Conservation (phyloP, 164 flowering plant species). For the Protea cynaroides region DNA sequence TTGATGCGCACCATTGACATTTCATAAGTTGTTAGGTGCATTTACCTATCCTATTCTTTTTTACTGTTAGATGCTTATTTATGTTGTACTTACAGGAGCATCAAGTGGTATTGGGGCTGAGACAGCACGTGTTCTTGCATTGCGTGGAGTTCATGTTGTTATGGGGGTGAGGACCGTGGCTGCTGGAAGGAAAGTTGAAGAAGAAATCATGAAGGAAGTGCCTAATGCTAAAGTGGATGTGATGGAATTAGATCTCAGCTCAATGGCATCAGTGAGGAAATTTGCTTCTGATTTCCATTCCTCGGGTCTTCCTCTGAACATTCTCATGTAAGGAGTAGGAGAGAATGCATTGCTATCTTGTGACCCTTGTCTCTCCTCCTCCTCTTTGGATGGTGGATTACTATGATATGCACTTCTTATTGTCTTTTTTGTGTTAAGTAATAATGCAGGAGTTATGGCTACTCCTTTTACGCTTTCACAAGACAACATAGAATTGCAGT, state of each 20-base stretch:
- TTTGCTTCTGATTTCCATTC: constrained; percentile 56
- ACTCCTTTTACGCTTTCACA: constrained; percentile 55
- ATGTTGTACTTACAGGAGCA: constrained; percentile 46
- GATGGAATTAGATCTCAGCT: constrained; percentile 37
- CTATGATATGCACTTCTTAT: neutral
- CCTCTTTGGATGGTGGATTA: neutral
- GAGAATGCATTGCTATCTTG: neutral
- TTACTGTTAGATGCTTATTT: too few relatives aligned
- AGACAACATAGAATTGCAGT: constrained; percentile 64
- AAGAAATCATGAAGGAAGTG: constrained; percentile 46
- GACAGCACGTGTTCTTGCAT: constrained; percentile 42
- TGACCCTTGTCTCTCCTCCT: neutral
- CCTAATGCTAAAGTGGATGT: constrained; percentile 64
- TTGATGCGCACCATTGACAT: too few relatives aligned
- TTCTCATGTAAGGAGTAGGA: constrained; percentile 49
- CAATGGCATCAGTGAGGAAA: constrained; percentile 12
- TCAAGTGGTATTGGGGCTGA: constrained; percentile 19
- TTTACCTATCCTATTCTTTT: too few relatives aligned
- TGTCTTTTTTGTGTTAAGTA: constrained; percentile 30
- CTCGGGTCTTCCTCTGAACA: constrained; percentile 47
- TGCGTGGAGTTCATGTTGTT: too few relatives aligned
- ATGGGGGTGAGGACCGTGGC: constrained; percentile 34
- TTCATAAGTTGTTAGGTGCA: too few relatives aligned
- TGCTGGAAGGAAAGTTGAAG: constrained; percentile 47
- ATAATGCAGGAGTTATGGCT: constrained; percentile 73